Percentiles rank a stretch among this genome's conserved stretches.
Evolutionary conservation across 2,329 filamentous ascomycete genomes (phyloP).

Genomic region (Aspergillus sp.): DNA sequence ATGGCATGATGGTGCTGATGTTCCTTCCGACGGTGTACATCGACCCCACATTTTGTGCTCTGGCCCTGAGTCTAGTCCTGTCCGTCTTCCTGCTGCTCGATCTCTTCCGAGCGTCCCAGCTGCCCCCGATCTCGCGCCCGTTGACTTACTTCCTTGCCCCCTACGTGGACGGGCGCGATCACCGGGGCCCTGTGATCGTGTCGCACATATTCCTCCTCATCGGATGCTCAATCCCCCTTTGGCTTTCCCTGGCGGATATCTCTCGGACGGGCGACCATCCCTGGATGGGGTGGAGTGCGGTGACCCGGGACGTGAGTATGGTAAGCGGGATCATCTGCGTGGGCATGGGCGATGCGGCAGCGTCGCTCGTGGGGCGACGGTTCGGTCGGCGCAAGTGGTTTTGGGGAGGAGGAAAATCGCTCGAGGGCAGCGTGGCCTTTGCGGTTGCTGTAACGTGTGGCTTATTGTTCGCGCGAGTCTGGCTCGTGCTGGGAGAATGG

Average conservation of each 20-base stretch:
- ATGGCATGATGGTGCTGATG: constrained; percentile 98
- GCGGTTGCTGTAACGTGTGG: constrained; percentile 75
- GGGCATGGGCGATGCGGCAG: constrained; percentile 90
- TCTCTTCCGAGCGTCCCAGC: constrained; percentile 82
- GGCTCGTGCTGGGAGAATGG: constrained; percentile 78
- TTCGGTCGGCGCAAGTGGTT: constrained; percentile 90
- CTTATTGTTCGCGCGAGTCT: constrained; percentile 67
- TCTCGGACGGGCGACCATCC: constrained; percentile 57
- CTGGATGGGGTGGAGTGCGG: constrained; percentile 74
- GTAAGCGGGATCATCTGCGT: constrained; percentile 91
- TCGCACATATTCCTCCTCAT: constrained; percentile 95
- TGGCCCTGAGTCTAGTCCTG: constrained; percentile 78
- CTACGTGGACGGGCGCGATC: constrained; percentile 90
- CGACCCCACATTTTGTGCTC: constrained; percentile 78
- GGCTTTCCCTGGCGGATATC: constrained; percentile 77
- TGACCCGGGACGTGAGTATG: constrained; percentile 78
- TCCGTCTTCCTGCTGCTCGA: constrained; percentile 87
- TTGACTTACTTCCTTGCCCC: constrained; percentile 85
- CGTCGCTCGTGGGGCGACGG: constrained; percentile 82
- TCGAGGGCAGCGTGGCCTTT: constrained; percentile 85
- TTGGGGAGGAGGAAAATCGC: constrained; percentile 93
- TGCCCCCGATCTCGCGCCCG: constrained; percentile 84
- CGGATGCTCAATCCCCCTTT: constrained; percentile 91
- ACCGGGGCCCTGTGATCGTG: constrained; percentile 90
- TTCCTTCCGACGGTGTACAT: constrained; percentile 83